Base-by-base conservation (phyloP, 1,139 yeast genomes). In the Yamadazyma epiphylla region DNA sequence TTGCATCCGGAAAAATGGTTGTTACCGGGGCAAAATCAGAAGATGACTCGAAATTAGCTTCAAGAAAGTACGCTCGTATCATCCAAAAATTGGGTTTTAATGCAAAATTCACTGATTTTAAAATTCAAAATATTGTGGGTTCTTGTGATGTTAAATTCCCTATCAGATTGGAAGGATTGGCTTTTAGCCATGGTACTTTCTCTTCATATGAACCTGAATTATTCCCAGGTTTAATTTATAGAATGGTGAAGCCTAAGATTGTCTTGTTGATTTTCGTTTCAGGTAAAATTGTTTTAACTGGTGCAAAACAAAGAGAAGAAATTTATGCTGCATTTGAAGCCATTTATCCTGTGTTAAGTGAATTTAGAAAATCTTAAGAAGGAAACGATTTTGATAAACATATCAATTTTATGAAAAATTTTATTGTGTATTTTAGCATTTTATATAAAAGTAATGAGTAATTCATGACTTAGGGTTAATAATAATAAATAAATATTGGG, bases 1-100 rank as follows among this genome's bases (percentile, higher is more conserved):
- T 91, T 60, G 99, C 98, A 2, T 87, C 96, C 5, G 99, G 99
- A 52, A 91, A 91, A 59, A 91, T 91, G 99, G 99, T 91, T 46
- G 99, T 91, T 16, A 91, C 98, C 22, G 99, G 99, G 74, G 99
- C 98, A 19, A 91, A 91, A 58, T 84, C 95, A 24, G 98, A 91
- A 58, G 98, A 91, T 56, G 98, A 91, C 57, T 87, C 96, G 13
- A 94, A 94, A 59, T 70, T 91, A 46, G 98, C 98, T 2, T 88
- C 96, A 17, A 78, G 98, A 63, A 91, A 91, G 56, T 91, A 94
- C 51, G 99, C 99, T 2, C 80, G 98, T 67, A 91, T 91, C 53
- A 91, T 91, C 45, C 99, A 94, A 56, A 94, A 94, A 60, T 81
- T 91, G 48, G 99, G 99, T 3, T 91, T 91, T 66, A 87, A 89